Evolutionary conservation across 140 eudicot genomes (phyloP), one percentile per base, ranked within the genome.

Genomic region (Flaveria floridana): DNA sequence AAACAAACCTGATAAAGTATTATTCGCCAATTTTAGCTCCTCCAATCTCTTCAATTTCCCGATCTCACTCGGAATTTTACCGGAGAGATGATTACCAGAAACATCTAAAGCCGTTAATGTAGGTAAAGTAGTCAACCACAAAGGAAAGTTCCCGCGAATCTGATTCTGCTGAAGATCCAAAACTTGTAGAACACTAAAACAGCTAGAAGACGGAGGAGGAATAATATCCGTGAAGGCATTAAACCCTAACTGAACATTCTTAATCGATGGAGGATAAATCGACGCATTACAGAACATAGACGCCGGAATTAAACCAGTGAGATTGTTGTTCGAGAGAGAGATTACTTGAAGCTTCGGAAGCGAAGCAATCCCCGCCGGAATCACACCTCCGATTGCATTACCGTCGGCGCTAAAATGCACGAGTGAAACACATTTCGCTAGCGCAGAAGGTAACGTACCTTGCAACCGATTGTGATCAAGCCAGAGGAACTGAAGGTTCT

Each of bases 401-500:
- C 90, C 96, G n/a, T 84, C 92, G 2, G 96, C 96, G 63, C 88
- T 82, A 8, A 92, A 87, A 65, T 87, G 95, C 3, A 83, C 79
- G 12, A 92, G 87, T 21, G 88, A 71, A n/a, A 87, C 68, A 51
- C 97, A 92, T 66, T 89, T 92, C 0, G 86, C 88, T 2, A 89
- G n/a, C 7, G 97, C 88, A 2, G 97, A 84, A 13, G 97, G 97
- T 47, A 91, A 76, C n/a, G 96, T 80, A n/a, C 97, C 97, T 62
- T 72, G 75, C 16, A 91, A 61, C 21, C 21, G 57, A 82, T 88
- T 91, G 73, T 75, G 53, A 53, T 86, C 97, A 7, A 91, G 84
- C 83, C 84, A 85, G 15, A 91, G 72, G 58, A 77, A 88, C 77
- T 85, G 77, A 3, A 91, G 73, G 64, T 77, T 69, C 69, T 86